Base-by-base conservation (phyloP, 805 yeast genomes). In the Candida alai region DNA sequence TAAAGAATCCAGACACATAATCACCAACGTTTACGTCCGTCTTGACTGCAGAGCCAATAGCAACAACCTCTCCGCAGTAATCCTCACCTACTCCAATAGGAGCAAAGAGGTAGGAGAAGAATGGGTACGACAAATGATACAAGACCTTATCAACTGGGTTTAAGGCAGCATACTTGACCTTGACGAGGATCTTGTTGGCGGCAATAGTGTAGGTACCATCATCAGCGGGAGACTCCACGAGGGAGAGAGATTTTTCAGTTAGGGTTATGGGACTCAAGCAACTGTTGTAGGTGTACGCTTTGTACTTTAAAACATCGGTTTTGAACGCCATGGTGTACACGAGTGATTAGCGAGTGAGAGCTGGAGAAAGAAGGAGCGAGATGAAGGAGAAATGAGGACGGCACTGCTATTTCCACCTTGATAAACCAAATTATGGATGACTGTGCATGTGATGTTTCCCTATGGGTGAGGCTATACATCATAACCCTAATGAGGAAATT, bases 141-240 rank as follows among this genome's bases (percentile, higher is more conserved):
- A 60, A 23, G 13, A 54, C 27, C 14, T 49, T 16, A 34, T 62
- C 68, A 11, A 59, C 48, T 2, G 66, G 67, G 35, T 62, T 62
- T 35, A 62, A 52, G 1, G 64, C 54, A 4, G 57, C 60, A 9
- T 54, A 37, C 23, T 50, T 53, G 17, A 60, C 49, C 39, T 62
- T 62, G 16, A 62, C 51, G 34, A 62, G 45, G 13, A 58, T 44
- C 15, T 51, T 36, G 31, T 47, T 32, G 13, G 39, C 21, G 10
- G 37, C 34, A 3, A 47, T 51, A 16, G 30, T 39, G 24, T 35
- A 49, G 8, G 35, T 35, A 10, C 51, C 52, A 35, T 43, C 12
- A 6, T 17, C 24, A 20, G 22, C 38, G 2, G 19, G 18, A 29
- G 41, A 40, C 23, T 36, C 30, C 18, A 22, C 38, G 20, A 47